phyloP scores from a whole-genome alignment of 106 monocot species.

The Acorus gramineus region DNA sequence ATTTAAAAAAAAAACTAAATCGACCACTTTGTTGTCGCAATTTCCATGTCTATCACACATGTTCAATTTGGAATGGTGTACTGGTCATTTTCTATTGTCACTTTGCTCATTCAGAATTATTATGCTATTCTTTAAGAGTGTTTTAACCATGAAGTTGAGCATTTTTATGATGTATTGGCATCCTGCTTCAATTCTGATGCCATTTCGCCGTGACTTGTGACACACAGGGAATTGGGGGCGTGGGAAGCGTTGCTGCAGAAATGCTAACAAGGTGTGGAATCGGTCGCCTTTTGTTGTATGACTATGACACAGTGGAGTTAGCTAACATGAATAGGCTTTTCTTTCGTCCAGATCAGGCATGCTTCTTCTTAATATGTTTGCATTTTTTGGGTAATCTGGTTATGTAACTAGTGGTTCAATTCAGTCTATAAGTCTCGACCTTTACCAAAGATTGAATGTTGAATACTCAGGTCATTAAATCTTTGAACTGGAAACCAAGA shows the following conservation, averaged over 20 bases:
- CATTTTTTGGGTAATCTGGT: not conserved
- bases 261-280: conserved; percentile 97
- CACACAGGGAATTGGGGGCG: conserved; percentile 88
- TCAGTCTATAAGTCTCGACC: too few relatives aligned
- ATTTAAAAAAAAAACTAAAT: too few relatives aligned
- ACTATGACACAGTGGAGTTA: conserved; percentile 92
- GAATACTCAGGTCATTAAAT: too few relatives aligned
- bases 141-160: not conserved
- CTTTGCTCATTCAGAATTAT: too few relatives aligned
- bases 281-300: conserved; percentile 89
- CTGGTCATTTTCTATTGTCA: too few relatives aligned
- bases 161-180: not conserved
- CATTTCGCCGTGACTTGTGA: not conserved
- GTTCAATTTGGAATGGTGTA: too few relatives aligned
- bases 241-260: conserved; percentile 96
- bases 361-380: conserved; percentile 11
- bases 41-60: too few relatives aligned
- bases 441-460: too few relatives aligned
- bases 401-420: not conserved
- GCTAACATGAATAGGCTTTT: conserved; percentile 98
- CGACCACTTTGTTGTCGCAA: too few relatives aligned
- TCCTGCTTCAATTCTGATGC: not conserved
- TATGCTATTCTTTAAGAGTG: too few relatives aligned
- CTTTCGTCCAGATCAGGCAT: conserved; percentile 98
- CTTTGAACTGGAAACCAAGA: too few relatives aligned